These are phyloP conservation scores for Ustilago tritici DNA, from an alignment of 1,284 basidiomycete genomes.

Conservation along the genomic window DNA sequence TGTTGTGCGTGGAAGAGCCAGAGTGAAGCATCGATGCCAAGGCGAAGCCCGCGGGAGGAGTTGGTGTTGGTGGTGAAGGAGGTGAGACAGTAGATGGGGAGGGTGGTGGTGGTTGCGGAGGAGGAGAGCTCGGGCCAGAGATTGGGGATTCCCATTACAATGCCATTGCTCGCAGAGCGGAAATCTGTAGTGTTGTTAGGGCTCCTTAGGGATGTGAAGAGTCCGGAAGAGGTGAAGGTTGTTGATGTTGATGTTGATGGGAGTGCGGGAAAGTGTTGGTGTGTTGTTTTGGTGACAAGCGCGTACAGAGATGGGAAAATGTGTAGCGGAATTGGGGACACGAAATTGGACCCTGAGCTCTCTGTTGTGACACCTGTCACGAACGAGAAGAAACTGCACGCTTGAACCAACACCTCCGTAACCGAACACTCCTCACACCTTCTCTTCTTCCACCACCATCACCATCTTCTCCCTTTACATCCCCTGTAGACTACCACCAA, in stretches of 20 bases:
- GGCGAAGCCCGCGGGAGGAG: conserved; percentile 29
- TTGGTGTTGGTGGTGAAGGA: conserved; percentile 33
- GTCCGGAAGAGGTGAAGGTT: neutral
- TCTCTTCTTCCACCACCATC: neutral
- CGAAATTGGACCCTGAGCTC: neutral
- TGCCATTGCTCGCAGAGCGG: neutral
- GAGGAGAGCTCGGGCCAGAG: conserved; percentile 60
- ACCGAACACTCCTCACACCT: neutral
- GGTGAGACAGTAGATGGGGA: conserved; percentile 40
- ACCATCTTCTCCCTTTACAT: neutral
- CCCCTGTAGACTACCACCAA: neutral
- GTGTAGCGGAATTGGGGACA: conserved; percentile 5
- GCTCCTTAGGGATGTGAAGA: too few relatives aligned
- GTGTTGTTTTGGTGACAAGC: neutral
- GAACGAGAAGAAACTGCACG: neutral
- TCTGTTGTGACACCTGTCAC: conserved; percentile 2
- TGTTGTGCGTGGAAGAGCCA: conserved; percentile 73
- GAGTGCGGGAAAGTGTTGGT: conserved; percentile 3
- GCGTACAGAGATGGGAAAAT: neutral
- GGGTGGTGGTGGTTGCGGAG: conserved; percentile 45
- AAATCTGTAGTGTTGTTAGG: neutral
- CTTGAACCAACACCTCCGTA: neutral
- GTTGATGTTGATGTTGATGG: neutral
- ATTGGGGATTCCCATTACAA: conserved; percentile 60
- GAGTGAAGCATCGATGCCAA: conserved; percentile 68